A percentile compares a stretch with the other conserved stretches of the same genome.
These are phyloP conservation scores for Aureobasidium uvarum DNA, from an alignment of 2,329 filamentous ascomycete species.

Conservation along the genomic window DNA sequence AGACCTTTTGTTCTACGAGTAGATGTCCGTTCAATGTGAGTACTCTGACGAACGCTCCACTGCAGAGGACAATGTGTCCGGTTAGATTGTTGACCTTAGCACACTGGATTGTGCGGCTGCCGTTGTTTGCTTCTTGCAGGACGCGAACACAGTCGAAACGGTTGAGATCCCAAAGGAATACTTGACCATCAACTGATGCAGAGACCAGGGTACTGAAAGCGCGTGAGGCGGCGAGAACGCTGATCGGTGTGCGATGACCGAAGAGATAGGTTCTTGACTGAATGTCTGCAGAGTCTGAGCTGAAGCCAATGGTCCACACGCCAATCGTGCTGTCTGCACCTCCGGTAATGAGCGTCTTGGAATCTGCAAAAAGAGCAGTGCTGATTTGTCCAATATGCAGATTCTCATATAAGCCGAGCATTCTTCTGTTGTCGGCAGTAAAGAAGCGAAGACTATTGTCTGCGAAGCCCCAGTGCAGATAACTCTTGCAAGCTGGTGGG, in stretches of 20 bases:
- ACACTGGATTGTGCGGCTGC: conserved; percentile 61
- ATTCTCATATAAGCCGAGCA: conserved; percentile 85
- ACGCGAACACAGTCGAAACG: conserved; percentile 71
- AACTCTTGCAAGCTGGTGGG: conserved; percentile 75
- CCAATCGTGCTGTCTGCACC: conserved; percentile 90
- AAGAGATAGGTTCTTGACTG: conserved; percentile 78
- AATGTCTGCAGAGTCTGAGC: conserved; percentile 71
- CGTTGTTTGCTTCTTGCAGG: conserved; percentile 55
- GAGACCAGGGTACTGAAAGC: conserved; percentile 87
- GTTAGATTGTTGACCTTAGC: conserved; percentile 86
- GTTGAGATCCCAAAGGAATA: conserved; percentile 93
- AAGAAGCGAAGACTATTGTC: conserved; percentile 93
- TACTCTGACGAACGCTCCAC: conserved; percentile 69
- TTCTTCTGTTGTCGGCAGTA: conserved; percentile 74
- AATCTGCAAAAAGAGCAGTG: conserved; percentile 79
- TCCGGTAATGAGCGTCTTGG: conserved; percentile 84
- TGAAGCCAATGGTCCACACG: conserved; percentile 68
- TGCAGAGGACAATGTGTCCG: conserved; percentile 84
- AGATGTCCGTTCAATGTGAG: conserved; percentile 87
- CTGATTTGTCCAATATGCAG: conserved; percentile 89
- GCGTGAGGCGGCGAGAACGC: conserved; percentile 77
- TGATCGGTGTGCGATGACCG: conserved; percentile 83
- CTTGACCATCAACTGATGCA: conserved; percentile 74
- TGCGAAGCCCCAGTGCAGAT: conserved; percentile 94
- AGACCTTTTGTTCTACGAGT: conserved; percentile 78